A percentile compares a stretch with the other conserved stretches of the same genome.
Conservation (phyloP, 2,329 filamentous ascomycete genomes). For the Colletotrichum chlorophyti region DNA sequence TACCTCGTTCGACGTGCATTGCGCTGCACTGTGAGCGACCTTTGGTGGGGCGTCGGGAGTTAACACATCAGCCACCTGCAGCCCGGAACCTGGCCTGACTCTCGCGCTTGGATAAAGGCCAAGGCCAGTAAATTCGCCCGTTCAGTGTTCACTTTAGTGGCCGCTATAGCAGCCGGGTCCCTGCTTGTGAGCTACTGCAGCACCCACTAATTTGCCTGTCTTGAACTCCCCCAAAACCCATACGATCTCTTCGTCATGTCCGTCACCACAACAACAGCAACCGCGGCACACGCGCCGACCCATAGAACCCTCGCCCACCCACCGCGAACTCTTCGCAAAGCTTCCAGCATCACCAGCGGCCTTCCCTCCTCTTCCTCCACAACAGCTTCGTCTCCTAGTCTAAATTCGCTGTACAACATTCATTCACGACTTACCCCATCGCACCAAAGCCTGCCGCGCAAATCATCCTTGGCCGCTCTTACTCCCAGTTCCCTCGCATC, state of each 20-base stretch:
- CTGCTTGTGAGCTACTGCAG: conserved; percentile 10
- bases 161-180: conserved; percentile 9
- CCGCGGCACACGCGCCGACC: conserved; percentile 27
- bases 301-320: conserved; percentile 28
- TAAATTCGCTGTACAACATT: conserved; percentile 57
- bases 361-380: conserved; percentile 40
- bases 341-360: conserved; percentile 40
- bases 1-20: conserved; percentile 12
- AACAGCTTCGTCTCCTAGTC: conserved; percentile 65
- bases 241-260: conserved; percentile 22
- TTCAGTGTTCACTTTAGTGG: conserved; percentile 12
- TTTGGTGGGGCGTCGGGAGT: conserved; percentile 22
- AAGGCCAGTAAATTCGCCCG: conserved; percentile 19
- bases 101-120: conserved; percentile 6
- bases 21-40: conserved; percentile 1
- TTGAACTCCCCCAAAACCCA: conserved; percentile 5
- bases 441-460: conserved; percentile 62
- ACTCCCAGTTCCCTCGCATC: conserved; percentile 68
- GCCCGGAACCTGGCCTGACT: conserved; percentile 25
- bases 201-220: conserved; percentile 19
- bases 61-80: conserved; percentile 12
- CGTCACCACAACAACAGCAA: conserved; percentile 30
- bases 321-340: conserved; percentile 49
- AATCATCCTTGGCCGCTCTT: conserved; percentile 74
- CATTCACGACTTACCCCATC: conserved; percentile 53